Evolutionary conservation across 176 grass and related monocot species (phyloP), one percentile per base, ranked within the genome.

Genomic region (Bothriochloa decipiens): DNA sequence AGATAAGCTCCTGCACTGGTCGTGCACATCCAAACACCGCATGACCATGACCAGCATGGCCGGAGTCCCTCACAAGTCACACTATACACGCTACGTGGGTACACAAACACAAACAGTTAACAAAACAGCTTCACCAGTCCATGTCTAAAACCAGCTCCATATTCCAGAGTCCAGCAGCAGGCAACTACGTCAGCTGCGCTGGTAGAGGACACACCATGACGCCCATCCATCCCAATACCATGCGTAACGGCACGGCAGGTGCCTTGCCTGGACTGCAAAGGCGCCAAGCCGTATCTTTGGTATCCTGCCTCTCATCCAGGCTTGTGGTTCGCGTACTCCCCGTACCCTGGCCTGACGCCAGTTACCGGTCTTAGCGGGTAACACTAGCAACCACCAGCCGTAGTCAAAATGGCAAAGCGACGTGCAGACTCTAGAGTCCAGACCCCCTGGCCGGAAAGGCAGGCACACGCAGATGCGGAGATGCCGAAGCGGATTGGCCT

Each of bases 1-100:
- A 87, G 86, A 64, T 87, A 87, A 82, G 72, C 79, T 70, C 85
- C 22, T 53, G 50, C 85, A 0, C 70, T 47, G 29, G 22, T 43
- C 64, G 37, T 72, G 25, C 72, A 26, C 13, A 76, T 76, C 86
- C 79, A 60, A 77, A 50, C 42, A 32, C 1, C 4, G 4, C 41
- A 14, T 14, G 10, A 40, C 10, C 41, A 14, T 14, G 10, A 40
- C 10, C 61, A 18, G 36, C 53, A 61, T 25, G 25, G 3, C 49
- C 47, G 36, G 41, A 22, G 55, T 10, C 55, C 13, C 43, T 15
- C 35, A 36, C 35, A 36, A 36, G 35, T 36, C 25, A 7, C 22
- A 33, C 7, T 2, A 8, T 3, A 22, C 20, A n/a, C 22, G 18
- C 1, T 46, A 14, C 8, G 35, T 36, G 2, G 35, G 35, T 36